Conservation (phyloP, 2,329 filamentous ascomycete species). For the Aspergillus sp. region DNA sequence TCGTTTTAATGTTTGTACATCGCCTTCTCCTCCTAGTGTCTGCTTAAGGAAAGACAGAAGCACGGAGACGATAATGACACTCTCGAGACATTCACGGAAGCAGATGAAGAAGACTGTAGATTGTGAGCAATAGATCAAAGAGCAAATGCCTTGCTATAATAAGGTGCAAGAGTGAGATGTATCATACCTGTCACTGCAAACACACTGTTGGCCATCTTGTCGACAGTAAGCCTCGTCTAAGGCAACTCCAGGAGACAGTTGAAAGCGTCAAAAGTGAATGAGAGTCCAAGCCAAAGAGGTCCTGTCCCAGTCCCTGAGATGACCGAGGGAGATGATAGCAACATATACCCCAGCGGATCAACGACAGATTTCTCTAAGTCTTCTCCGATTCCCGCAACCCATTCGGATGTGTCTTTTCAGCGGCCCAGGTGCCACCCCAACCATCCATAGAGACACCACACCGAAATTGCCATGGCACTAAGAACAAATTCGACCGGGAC, state of each 20-base stretch:
- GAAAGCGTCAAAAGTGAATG: background rate
- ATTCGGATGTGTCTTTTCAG: background rate
- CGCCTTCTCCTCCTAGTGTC: conserved; percentile 67
- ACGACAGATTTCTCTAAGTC: background rate
- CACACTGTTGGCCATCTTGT: conserved; percentile 16
- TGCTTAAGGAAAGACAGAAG: conserved; percentile 83
- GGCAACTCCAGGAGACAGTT: background rate
- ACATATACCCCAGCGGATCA: background rate
- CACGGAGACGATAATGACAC: conserved; percentile 83
- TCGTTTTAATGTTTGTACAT: conserved; percentile 65
- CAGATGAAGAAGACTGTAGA: conserved; percentile 78
- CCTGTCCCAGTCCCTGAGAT: background rate
- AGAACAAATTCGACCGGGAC: background rate
- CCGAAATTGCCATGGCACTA: background rate
- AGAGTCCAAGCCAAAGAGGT: background rate
- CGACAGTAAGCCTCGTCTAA: background rate
- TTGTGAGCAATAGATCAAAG: background rate
- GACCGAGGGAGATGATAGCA: background rate
- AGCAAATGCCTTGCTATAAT: background rate
- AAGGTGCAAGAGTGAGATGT: background rate
- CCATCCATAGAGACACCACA: background rate
- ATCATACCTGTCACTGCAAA: conserved; percentile 21
- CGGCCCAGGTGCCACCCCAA: background rate
- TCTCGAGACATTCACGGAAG: conserved; percentile 83
- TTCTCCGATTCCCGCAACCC: background rate